Base-by-base conservation (phyloP, 2,329 filamentous ascomycete species). In the Anthostomella pinea region DNA sequence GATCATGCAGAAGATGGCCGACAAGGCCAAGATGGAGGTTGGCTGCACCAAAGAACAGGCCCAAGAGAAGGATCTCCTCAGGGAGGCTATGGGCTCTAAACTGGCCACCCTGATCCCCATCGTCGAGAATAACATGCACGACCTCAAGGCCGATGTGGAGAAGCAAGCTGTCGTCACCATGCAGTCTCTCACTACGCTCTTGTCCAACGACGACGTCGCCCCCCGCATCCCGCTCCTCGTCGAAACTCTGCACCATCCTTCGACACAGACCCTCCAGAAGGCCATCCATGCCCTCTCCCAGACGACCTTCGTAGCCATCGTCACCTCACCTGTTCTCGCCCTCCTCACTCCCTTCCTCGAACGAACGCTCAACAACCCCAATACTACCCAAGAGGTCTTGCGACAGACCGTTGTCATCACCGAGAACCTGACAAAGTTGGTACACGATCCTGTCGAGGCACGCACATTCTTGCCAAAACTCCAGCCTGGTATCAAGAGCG, bases 251-350 rank as follows among this genome's bases (percentile, higher is more conserved):
- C 87, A 96, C 63, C 83, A 96, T 54, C 93, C 93, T 5, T 95
- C 88, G 8, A 74, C 86, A 10, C 81, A 94, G 64, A 88, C 85
- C 18, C 76, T 94, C 38, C 87, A 95, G 62, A 96, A 96, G 72
- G 90, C 93, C 20, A 97, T 98, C 49, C 93, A 96, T 59, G 93
- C 90, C 29, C 75, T 98, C 29, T 96, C 90, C 4, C 88, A 95
- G 69, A 98, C 93, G 8, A 98, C 93, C n/a, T 98, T 98, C 53
- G 93, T 98, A 35, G 90, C 93, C 38, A 77, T 95, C 48, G 93
- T 98, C 53, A 96, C 89, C 9, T 96, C 91, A 7, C 93, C 93
- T 8, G 91, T 97, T 5, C 79, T 98, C 39, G 93, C 93, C 13
- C 81, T 98, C 38, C 77, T 98, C 37, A 98, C 93, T 2, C 93